phyloP scores from a whole-genome alignment of 805 yeast species.

The Wickerhamomyces alni region DNA sequence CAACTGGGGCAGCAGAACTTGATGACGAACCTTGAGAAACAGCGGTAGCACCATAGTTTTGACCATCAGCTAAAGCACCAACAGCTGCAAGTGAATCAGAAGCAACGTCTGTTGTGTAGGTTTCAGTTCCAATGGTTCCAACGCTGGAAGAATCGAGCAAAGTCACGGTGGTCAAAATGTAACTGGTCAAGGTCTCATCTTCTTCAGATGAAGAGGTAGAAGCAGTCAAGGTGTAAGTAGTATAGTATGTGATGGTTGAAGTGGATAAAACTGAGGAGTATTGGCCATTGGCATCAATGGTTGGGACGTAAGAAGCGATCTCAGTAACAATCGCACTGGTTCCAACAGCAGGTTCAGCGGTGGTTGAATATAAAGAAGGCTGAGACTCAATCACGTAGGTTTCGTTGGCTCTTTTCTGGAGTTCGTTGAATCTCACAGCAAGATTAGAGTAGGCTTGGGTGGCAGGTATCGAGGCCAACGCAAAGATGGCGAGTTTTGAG shows the following conservation, averaged over 20 bases:
- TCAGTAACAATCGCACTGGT: conserved; percentile 14
- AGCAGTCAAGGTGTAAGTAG: conserved; percentile 14
- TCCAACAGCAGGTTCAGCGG: conserved; percentile 1
- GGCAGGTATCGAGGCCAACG: conserved; percentile 7
- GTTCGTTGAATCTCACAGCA: conserved; percentile 18
- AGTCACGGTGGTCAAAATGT: conserved; percentile 6
- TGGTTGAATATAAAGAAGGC: too few species aligned
- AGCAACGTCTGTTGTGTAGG: conserved; percentile 1
- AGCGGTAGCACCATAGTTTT: neutral
- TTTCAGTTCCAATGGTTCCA: neutral
- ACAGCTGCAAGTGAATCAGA: neutral
- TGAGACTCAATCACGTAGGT: conserved; percentile 1
- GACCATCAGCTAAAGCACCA: neutral
- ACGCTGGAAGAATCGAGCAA: conserved; percentile 1
- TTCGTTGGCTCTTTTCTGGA: conserved; percentile 16
- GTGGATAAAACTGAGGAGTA: conserved; percentile 10
- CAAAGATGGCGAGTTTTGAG: conserved; percentile 9
- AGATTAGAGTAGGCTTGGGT: conserved; percentile 19
- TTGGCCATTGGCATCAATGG: conserved; percentile 18
- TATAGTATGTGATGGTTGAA: conserved; percentile 12
- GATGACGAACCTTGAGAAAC: neutral
- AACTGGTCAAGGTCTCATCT: conserved; percentile 5
- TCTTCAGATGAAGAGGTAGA: conserved; percentile 3
- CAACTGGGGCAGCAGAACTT: conserved; percentile 1
- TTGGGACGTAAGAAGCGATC: conserved; percentile 16